Evolutionary conservation across 2,329 filamentous ascomycete species (phyloP), one percentile per base, ranked within the genome.

Genomic region (Sporothrix inflata): DNA sequence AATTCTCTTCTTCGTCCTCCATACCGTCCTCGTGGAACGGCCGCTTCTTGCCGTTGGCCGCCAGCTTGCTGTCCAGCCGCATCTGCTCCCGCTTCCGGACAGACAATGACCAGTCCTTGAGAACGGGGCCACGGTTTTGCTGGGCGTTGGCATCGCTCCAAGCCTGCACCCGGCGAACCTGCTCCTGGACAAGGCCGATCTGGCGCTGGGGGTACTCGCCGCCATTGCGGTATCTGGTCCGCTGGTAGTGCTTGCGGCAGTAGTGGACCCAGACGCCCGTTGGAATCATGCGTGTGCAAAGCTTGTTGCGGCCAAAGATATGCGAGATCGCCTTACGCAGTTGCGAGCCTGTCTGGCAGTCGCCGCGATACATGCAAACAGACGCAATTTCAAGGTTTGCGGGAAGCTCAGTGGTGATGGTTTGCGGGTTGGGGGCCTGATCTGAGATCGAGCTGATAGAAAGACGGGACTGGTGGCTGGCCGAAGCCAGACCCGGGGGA

Each of bases 201-300:
- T 94, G 91, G 0, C 86, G 78, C 79, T 86, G 81, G 69, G 88
- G 87, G 79, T 91, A 88, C 27, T 89, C 85, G 45, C 85, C 83
- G 1, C 85, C 84, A 70, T 89, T 89, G n/a, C 91, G 86, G 78
- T 94, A 94, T 0, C 91, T 85, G 57, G 86, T 87, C 7, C 92
- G 88, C 80, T 96, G 93, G 79, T 96, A 96, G 78, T 94, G 91
- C 78, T 94, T 94, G 47, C 93, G 88, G 79, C 93, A 96, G 78
- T 89, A 91, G 77, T 91, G 88, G 0, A 93, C 88, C 92, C 92
- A 95, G 1, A 93, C 87, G 27, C 87, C 81, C 6, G 87, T 82
- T 0, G 91, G 91, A 66, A 96, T 92, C 60, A 85, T 84, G 45
- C 90, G 86, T 0, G 93, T 96, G 77, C 89, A 91, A 8, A 87